Evolutionary conservation across 352 stramenopile species (phyloP).

Genomic region (Phytophthora cactorum): DNA sequence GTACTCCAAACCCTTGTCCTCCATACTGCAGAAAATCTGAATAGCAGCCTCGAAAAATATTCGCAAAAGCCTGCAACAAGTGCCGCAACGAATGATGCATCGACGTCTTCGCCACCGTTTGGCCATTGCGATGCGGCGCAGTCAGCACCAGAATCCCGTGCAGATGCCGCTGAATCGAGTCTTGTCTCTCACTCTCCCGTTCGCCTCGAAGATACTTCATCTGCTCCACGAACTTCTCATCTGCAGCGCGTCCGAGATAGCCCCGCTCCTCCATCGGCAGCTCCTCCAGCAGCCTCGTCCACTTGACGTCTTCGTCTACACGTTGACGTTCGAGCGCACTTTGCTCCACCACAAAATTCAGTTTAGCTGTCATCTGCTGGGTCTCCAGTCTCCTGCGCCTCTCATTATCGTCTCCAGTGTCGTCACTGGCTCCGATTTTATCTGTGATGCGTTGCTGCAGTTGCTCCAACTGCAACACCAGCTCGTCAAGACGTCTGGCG

Average conservation of each 20-base stretch:
- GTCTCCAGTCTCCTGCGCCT: conserved; percentile 2
- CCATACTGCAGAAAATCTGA: conserved; percentile 31
- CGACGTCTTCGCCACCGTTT: conserved; percentile 43
- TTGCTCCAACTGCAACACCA: conserved; percentile 33
- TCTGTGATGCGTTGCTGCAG: conserved; percentile 7
- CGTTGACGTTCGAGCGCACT: conserved; percentile 37
- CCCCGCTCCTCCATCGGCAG: conserved; percentile 51
- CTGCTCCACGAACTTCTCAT: conserved; percentile 68
- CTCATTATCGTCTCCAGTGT: conserved; percentile 1
- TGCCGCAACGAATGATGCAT: conserved; percentile 55
- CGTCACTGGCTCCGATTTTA: not conserved
- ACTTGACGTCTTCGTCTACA: conserved; percentile 28
- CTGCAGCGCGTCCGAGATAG: conserved; percentile 55
- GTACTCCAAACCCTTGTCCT: conserved; percentile 13
- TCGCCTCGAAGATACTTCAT: conserved; percentile 63
- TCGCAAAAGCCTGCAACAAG: conserved; percentile 56
- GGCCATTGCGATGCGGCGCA: conserved; percentile 45
- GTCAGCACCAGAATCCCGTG: conserved; percentile 44
- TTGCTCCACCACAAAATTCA: conserved; percentile 45
- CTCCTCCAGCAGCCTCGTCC: conserved; percentile 49
- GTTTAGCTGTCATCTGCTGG: conserved; percentile 48
- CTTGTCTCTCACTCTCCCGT: conserved; percentile 33
- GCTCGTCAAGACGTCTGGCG: conserved; percentile 7
- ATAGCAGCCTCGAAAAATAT: conserved; percentile 59
- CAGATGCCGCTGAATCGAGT: conserved; percentile 50